Base-by-base conservation (phyloP, 2,329 filamentous ascomycete genomes). In the Sporothrix mexicana region DNA sequence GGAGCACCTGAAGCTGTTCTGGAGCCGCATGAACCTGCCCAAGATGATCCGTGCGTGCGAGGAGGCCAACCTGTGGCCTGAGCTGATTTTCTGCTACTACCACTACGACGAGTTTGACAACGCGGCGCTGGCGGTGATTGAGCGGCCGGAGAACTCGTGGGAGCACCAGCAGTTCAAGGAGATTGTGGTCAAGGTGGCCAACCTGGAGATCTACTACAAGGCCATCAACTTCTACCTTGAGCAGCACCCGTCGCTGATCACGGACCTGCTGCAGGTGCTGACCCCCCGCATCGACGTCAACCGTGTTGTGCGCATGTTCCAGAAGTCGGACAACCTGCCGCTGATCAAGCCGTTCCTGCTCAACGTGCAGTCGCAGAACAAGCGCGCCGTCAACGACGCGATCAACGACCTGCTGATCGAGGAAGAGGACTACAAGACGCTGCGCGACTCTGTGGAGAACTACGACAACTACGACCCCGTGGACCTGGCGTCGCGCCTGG, bases 161-260 rank as follows among this genome's bases (percentile, higher is more conserved):
- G 97, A 99, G 82, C 96, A 99, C 84, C 94, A 98, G 81, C 96
- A 97, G 67, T 99, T 99, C 91, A 99, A 99, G 88, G 97, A 99
- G 80, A 98, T 97, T 69, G 88, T 97, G 73, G 91, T 97, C 84
- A 99, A 99, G 88, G 95, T 98, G 76, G 93, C 95, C 79, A 99
- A 99, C 84, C 85, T 99, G 79, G 97, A 99, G 84, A 99, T 99
- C 79, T 99, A 98, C 86, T 99, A 99, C 87, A 93, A 95, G 71
- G 94, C 93, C 41, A 88, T 98, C 80, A 97, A 95, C 85, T 98
- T 98, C 84, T 98, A 98, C 82, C 90, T 99, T 55, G 94, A 98
- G 84, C 94, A 99, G 83, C 96, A 99, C 81, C 96, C 96, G 47
- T 93, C 95, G 13, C 88, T 99, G 62, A 85, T 99, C 76, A 99